Conservation (phyloP, 305 asterid species). For the Fraxinus ornus region DNA sequence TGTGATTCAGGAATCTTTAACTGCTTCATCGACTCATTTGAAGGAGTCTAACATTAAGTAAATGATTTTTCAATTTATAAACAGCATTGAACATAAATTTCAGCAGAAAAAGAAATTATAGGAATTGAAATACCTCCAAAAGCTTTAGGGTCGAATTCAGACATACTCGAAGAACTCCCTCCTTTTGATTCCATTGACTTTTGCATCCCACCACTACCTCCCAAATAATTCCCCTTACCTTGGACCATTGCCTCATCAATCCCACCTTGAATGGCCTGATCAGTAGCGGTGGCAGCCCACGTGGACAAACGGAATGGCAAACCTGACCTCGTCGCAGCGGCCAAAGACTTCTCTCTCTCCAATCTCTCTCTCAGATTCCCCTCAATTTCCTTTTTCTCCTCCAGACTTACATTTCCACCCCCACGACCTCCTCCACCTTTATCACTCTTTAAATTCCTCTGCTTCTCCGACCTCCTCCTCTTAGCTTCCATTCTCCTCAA, state of each 20-base stretch:
- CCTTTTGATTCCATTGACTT: constrained; percentile 67
- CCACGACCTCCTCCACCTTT: constrained; percentile 31
- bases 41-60: background rate
- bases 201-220: constrained; percentile 29
- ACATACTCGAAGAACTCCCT: constrained; percentile 56
- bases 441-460: constrained; percentile 53
- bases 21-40: background rate
- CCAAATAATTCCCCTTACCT: constrained; percentile 43
- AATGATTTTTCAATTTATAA: background rate
- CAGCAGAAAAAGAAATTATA: background rate
- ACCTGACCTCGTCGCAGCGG: constrained; percentile 28
- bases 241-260: constrained; percentile 40
- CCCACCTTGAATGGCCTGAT: constrained; percentile 36
- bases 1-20: background rate
- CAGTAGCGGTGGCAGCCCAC: constrained; percentile 24
- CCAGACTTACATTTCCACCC: constrained; percentile 38
- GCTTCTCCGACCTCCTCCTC: constrained; percentile 83
- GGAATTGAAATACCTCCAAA: constrained; percentile 50
- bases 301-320: constrained; percentile 36
- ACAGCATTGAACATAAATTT: constrained; percentile 8
- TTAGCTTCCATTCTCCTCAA: constrained; percentile 96
- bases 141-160: constrained; percentile 62
- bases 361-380: constrained; percentile 47
- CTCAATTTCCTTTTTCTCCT: constrained; percentile 58
- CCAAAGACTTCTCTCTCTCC: constrained; percentile 45